Percentiles rank a stretch among this genome's conserved stretches.
Evolutionary conservation across 1,139 yeast genomes (phyloP).

Genomic region (Pichia sorboxylosa): DNA sequence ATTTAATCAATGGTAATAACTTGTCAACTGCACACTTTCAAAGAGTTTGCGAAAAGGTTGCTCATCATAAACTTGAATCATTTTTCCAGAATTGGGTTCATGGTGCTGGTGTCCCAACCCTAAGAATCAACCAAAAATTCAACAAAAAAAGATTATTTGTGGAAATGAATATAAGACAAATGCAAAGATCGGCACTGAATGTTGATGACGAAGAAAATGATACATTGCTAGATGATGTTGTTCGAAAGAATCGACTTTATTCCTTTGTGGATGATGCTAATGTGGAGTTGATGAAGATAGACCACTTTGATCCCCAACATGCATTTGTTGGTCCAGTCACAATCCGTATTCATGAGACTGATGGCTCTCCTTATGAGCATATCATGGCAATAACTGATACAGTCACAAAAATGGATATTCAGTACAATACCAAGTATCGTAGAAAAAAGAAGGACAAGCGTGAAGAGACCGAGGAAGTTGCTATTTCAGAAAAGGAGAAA

Average conservation of each 20-base stretch:
- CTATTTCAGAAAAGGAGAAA: too few relatives aligned
- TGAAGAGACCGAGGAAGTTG: constrained; percentile 17
- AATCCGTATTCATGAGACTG: constrained; percentile 92
- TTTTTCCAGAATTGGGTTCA: constrained; percentile 92
- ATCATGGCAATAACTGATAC: constrained; percentile 84
- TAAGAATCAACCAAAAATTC: constrained; percentile 80
- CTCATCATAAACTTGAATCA: constrained; percentile 67
- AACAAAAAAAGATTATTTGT: constrained; percentile 88
- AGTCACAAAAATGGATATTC: constrained; percentile 81
- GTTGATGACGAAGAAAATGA: constrained; percentile 11
- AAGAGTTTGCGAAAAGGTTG: constrained; percentile 86
- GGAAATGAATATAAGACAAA: constrained; percentile 90
- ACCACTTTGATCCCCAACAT: constrained; percentile 27
- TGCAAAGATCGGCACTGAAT: constrained; percentile 49
- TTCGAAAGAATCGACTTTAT: constrained; percentile 8
- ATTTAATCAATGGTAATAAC: constrained; percentile 62
- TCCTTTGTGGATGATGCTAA: constrained; percentile 39
- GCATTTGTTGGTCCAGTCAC: constrained; percentile 92
- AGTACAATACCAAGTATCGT: constrained; percentile 82
- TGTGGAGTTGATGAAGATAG: constrained; percentile 22
- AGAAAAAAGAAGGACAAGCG: constrained; percentile 44
- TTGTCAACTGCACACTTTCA: constrained; percentile 79
- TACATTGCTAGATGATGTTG: constrained; percentile 3
- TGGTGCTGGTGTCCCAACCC: constrained; percentile 81
- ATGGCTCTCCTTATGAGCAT: constrained; percentile 98